phyloP scores from a whole-genome alignment of 176 grass and related monocot species.

The Oryza meyeriana region DNA sequence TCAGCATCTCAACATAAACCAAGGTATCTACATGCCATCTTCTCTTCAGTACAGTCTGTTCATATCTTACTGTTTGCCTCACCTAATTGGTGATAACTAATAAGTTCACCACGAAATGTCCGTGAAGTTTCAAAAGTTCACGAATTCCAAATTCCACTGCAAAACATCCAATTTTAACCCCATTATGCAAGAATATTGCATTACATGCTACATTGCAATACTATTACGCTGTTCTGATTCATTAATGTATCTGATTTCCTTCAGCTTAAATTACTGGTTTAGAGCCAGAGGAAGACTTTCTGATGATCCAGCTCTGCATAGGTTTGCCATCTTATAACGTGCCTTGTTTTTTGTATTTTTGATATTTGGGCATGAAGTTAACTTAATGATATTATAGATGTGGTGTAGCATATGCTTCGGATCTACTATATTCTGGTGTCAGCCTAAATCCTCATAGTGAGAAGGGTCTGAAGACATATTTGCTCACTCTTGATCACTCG shows the following conservation, averaged over 20 bases:
- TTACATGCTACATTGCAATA: not conserved
- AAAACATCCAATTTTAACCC: not conserved
- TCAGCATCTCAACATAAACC: constrained; percentile 67
- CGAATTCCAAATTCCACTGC: not conserved
- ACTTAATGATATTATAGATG: constrained; percentile 56
- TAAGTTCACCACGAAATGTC: not conserved
- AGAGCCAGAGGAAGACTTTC: constrained; percentile 89
- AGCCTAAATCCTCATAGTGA: constrained; percentile 85
- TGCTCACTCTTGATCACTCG: constrained; percentile 91
- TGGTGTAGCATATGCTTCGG: constrained; percentile 94
- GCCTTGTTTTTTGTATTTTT: not conserved
- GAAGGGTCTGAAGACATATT: constrained; percentile 62
- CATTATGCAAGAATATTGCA: not conserved
- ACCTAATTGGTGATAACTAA: not conserved
- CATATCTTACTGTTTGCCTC: not conserved
- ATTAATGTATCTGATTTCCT: constrained; percentile 31
- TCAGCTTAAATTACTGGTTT: constrained; percentile 89
- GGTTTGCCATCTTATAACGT: constrained; percentile 47
- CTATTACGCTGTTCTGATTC: constrained; percentile 28
- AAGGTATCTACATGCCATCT: constrained; percentile 42
- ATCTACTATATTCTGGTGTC: constrained; percentile 75
- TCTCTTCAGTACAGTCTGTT: constrained; percentile 10
- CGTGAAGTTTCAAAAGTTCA: not conserved
- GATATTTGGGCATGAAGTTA: constrained; percentile 5
- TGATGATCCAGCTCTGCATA: constrained; percentile 84